phyloP scores from a whole-genome alignment of 306 rosid genomes.

The Glycine tomentella region DNA sequence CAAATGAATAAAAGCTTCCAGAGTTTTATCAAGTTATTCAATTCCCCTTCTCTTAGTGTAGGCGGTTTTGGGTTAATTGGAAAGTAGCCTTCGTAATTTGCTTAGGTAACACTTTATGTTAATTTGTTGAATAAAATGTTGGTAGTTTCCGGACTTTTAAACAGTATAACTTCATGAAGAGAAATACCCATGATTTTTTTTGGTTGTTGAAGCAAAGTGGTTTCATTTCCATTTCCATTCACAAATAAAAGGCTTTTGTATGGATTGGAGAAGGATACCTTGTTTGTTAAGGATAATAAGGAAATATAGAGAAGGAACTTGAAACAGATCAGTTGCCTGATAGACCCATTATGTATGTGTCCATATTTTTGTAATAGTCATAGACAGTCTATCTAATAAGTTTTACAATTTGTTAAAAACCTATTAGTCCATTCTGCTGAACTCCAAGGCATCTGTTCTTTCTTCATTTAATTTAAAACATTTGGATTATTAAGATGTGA shows the following conservation, averaged over 20 bases:
- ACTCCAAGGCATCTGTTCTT: slow-evolving; percentile 30
- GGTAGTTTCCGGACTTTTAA: slow-evolving; percentile 3
- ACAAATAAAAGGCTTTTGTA: slow-evolving; percentile 36
- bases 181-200: neutral
- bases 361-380: slow-evolving; percentile 19
- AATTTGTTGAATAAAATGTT: slow-evolving; percentile 3
- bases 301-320: slow-evolving; percentile 31
- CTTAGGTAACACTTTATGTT: neutral
- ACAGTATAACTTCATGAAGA: slow-evolving; percentile 34
- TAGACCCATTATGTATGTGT: slow-evolving; percentile 17
- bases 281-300: slow-evolving; percentile 22
- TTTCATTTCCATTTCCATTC: slow-evolving; percentile 34
- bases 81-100: slow-evolving; percentile 22
- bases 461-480: slow-evolving; percentile 16
- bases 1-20: slow-evolving; percentile 36
- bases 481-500: slow-evolving; percentile 25
- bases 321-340: slow-evolving; percentile 29
- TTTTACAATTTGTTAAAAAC: slow-evolving; percentile 29
- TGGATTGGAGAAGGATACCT: slow-evolving; percentile 28
- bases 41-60: slow-evolving; percentile 3
- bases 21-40: neutral
- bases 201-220: slow-evolving; percentile 34
- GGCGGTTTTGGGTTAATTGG: slow-evolving; percentile 42
- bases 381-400: slow-evolving; percentile 21
- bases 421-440: slow-evolving; percentile 29